These are phyloP conservation scores for Botrytis cinerea DNA, from an alignment of 2,329 filamentous ascomycete genomes.

Conservation along the genomic window DNA sequence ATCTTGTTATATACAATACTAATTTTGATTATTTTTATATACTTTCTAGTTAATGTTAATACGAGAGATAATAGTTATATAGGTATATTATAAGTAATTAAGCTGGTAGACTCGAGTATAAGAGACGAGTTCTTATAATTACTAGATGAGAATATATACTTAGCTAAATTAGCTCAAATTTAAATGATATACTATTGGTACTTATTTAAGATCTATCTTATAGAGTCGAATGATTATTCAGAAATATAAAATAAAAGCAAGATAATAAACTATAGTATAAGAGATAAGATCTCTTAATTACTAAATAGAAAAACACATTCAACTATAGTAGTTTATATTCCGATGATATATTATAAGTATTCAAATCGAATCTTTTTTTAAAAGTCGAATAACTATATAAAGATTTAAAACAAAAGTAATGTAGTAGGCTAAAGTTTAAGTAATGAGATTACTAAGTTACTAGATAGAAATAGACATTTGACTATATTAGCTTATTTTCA, in stretches of 20 bases:
- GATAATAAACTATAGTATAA: background rate
- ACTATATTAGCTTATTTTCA: background rate
- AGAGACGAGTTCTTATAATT: background rate
- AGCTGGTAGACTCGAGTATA: fast-evolving
- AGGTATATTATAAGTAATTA: background rate
- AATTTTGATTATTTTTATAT: too few species aligned
- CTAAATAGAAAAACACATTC: too few species aligned
- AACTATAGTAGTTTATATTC: too few species aligned
- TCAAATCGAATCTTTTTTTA: too few species aligned
- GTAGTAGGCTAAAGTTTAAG: too few species aligned
- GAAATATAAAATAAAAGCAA: background rate
- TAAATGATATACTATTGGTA: background rate
- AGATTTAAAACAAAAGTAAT: too few species aligned
- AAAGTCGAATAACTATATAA: too few species aligned
- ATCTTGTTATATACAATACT: too few species aligned
- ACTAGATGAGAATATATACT: background rate
- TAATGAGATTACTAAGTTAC: background rate
- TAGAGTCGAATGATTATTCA: background rate
- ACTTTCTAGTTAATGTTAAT: too few species aligned
- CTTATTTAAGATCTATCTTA: too few species aligned
- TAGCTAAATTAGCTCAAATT: fast-evolving
- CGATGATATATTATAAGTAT: too few species aligned
- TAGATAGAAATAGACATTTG: background rate
- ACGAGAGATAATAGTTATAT: too few species aligned
- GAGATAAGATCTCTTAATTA: background rate